Evolutionary conservation across 805 yeast species (phyloP).

Genomic region (Suhomyces vadensis): DNA sequence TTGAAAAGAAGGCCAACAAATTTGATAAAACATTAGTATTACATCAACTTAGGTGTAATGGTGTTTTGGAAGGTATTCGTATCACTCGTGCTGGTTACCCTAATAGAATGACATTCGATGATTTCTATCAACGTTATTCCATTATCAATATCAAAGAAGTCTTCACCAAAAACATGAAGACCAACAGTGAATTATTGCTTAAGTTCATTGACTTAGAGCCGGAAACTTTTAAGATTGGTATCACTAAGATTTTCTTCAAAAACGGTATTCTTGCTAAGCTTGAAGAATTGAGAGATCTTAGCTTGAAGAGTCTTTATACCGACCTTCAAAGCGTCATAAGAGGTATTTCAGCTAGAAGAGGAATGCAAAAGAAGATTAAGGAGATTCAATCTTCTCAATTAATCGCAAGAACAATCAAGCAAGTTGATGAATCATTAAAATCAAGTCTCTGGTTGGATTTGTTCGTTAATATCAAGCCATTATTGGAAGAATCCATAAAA

Average conservation of each 20-base stretch:
- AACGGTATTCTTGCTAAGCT: slow-evolving; percentile 76
- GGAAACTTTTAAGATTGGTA: slow-evolving; percentile 63
- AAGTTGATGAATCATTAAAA: slow-evolving; percentile 45
- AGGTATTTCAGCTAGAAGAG: slow-evolving; percentile 60
- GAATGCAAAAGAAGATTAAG: slow-evolving; percentile 48
- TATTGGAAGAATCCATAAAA: slow-evolving; percentile 63
- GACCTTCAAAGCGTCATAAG: slow-evolving; percentile 63
- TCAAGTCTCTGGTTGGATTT: slow-evolving; percentile 80
- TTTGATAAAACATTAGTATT: slow-evolving; percentile 78
- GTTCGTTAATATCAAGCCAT: slow-evolving; percentile 70
- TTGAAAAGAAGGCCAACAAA: slow-evolving; percentile 62
- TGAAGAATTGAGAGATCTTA: slow-evolving; percentile 73
- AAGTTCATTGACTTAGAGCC: slow-evolving; percentile 61
- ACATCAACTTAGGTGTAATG: slow-evolving; percentile 91
- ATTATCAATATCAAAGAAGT: slow-evolving; percentile 58
- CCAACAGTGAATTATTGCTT: slow-evolving; percentile 68
- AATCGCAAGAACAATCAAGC: slow-evolving; percentile 59
- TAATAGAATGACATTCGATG: slow-evolving; percentile 80
- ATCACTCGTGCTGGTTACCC: slow-evolving; percentile 98
- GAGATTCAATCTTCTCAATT: slow-evolving; percentile 70
- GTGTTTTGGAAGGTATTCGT: slow-evolving; percentile 96
- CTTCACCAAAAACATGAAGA: slow-evolving; percentile 52
- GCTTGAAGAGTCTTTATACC: slow-evolving; percentile 55
- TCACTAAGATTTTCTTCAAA: slow-evolving; percentile 72
- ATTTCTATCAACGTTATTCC: slow-evolving; percentile 73